Base-by-base conservation (phyloP, 2,329 filamentous ascomycete genomes). In the Ascomycota sp. region DNA sequence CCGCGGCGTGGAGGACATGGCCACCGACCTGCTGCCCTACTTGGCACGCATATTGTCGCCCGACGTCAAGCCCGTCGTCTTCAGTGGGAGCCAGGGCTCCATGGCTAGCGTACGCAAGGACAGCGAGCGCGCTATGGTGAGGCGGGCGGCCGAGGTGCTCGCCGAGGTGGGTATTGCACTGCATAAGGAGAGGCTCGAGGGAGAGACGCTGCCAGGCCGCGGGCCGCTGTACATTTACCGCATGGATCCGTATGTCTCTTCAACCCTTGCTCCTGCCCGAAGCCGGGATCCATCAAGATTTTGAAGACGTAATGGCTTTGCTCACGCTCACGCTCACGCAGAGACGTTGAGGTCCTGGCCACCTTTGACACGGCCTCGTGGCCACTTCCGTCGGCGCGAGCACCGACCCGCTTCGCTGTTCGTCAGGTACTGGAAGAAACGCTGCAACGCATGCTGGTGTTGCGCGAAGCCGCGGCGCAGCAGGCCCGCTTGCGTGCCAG, bases 401-500 rank as follows among this genome's bases (percentile, higher is more conserved):
- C 70, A 1, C 82, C 80, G 0, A 81, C 81, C 0, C 70, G 89
- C n/a, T 98, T 82, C 45, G 86, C 86, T 2, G 76, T 98, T 5
- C 74, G 89, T 15, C 86, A 94, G 49, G 85, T 94, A 7, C 64
- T 98, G 1, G 83, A 93, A 44, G 81, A 89, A 47, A 86, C 95
- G 49, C 78, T 86, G 42, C 70, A 69, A 35, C 81, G 77, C 44
- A 75, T 81, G 28, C 65, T 75, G 9, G 56, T 66, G 20, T 57
- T 71, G 22, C 72, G 75, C 10, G 75, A 79, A 29, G 69, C 69
- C 35, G 63, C 69, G 4, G 64, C 71, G 1, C 61, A 78, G 2
- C 69, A 78, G 42, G 69, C 72, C 7, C 63, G 75, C 3, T 75
- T 72, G 47, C 56, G 52, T 25, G 69, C 60, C n/a, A 68, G 59